Percentiles rank a stretch among this genome's conserved stretches.
These are phyloP conservation scores for Ustilago sp. DNA, from an alignment of 1,284 basidiomycete genomes.

Conservation along the genomic window DNA sequence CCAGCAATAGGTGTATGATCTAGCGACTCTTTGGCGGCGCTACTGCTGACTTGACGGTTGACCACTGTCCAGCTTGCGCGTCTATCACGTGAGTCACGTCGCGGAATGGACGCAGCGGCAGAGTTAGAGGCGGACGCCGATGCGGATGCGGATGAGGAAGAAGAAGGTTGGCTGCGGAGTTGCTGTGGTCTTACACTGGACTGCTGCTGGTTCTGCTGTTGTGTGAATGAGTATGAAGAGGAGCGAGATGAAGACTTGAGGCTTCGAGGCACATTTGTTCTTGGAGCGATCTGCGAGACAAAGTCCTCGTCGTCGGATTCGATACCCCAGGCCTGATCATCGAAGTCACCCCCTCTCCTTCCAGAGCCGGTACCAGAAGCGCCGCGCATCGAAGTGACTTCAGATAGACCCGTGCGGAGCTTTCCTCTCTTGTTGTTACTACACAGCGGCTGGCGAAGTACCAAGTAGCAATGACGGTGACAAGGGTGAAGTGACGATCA, in stretches of 20 bases:
- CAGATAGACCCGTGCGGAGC: not conserved
- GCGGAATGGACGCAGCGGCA: slow-evolving; percentile 13
- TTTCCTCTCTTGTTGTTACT: too few species aligned
- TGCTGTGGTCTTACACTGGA: slow-evolving; percentile 10
- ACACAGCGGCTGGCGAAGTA: not conserved
- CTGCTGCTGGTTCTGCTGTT: slow-evolving; percentile 18
- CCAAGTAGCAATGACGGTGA: not conserved
- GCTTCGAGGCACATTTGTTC: slow-evolving; percentile 44
- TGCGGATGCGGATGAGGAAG: slow-evolving; percentile 7
- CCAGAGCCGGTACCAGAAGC: slow-evolving; percentile 7
- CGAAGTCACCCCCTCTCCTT: slow-evolving; percentile 47
- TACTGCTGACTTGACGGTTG: slow-evolving; percentile 20
- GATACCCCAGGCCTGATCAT: slow-evolving; percentile 67
- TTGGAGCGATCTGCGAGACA: slow-evolving; percentile 52
- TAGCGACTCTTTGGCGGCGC: slow-evolving; percentile 16
- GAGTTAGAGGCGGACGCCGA: slow-evolving; percentile 10
- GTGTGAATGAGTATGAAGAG: slow-evolving; percentile 37
- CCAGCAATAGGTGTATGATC: slow-evolving; percentile 47
- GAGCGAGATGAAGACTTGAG: slow-evolving; percentile 34
- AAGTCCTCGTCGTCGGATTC: slow-evolving; percentile 69
- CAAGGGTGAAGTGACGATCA: too few species aligned
- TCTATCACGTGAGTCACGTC: slow-evolving; percentile 11
- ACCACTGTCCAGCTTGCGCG: slow-evolving; percentile 55
- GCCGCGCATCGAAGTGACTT: slow-evolving; percentile 11
- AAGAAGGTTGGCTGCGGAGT: slow-evolving; percentile 21